Percentiles rank a stretch among this genome's conserved stretches.
Evolutionary conservation across 73 alveolate genomes (phyloP).

Genomic region (Paramecium biaurelia): DNA sequence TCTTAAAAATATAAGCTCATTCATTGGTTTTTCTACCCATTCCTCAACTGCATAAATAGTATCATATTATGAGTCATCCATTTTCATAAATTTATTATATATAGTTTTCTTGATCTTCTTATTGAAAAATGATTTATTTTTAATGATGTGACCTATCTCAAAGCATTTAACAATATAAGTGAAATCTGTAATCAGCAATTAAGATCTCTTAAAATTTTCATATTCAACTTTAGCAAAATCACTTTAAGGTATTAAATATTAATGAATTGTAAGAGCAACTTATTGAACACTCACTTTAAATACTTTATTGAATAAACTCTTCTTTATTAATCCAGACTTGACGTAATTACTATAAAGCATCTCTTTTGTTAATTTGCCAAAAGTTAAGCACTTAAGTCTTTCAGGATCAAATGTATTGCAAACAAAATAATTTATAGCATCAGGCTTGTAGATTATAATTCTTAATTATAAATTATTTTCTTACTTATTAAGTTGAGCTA

Average conservation of each 20-base stretch:
- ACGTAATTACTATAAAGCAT: not conserved
- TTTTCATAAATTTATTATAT: not conserved
- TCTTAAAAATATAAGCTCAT: not conserved
- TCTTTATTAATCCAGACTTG: not conserved
- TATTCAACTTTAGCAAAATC: not conserved
- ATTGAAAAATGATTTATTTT: not conserved
- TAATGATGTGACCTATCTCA: not conserved
- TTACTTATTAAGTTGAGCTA: not conserved
- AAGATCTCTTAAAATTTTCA: not conserved
- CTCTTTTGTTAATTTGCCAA: not conserved
- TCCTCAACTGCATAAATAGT: not conserved
- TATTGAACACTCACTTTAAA: not conserved
- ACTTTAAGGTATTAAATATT: not conserved
- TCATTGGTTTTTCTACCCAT: constrained; percentile 1
- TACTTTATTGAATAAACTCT: not conserved
- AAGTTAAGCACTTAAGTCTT: not conserved
- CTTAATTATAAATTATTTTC: not conserved
- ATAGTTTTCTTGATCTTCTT: not conserved
- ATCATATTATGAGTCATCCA: not conserved
- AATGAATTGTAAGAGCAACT: not conserved
- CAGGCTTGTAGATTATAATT: not conserved
- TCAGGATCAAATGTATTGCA: not conserved
- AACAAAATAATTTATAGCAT: not conserved
- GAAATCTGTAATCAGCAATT: not conserved
- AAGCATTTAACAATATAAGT: not conserved